These are phyloP conservation scores for Eurotiales sp. DNA, from an alignment of 2,329 filamentous ascomycete genomes.

Conservation along the genomic window DNA sequence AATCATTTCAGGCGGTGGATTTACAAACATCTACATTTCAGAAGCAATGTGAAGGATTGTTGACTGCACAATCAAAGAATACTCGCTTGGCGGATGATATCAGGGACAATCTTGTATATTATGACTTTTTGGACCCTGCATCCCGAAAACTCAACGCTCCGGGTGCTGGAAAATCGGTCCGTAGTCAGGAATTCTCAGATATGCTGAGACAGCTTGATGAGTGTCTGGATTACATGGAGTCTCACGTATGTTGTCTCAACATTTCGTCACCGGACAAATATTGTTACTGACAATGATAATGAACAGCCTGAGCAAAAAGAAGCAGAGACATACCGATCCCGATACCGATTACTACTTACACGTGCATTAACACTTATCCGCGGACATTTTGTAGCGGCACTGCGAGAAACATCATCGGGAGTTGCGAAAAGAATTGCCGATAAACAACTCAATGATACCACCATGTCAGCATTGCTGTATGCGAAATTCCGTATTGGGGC, in stretches of 20 bases:
- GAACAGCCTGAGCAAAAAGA: slow-evolving; percentile 75
- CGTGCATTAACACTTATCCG: slow-evolving; percentile 64
- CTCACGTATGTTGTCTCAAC: slow-evolving; percentile 60
- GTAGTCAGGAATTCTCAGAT: slow-evolving; percentile 78
- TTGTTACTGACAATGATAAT: not conserved
- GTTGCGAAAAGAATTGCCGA: slow-evolving; percentile 62
- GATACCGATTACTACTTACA: slow-evolving; percentile 78
- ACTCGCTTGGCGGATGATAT: slow-evolving; percentile 78
- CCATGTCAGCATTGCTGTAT: slow-evolving; percentile 66
- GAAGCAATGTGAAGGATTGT: slow-evolving; percentile 81
- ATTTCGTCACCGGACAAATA: not conserved
- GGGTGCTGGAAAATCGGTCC: slow-evolving; percentile 79
- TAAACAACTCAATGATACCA: slow-evolving; percentile 66
- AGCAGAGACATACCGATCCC: slow-evolving; percentile 78
- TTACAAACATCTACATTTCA: slow-evolving; percentile 90
- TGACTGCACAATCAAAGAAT: slow-evolving; percentile 76
- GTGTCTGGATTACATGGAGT: slow-evolving; percentile 88
- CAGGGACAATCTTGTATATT: slow-evolving; percentile 87
- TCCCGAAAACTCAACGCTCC: slow-evolving; percentile 88
- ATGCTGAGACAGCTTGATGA: slow-evolving; percentile 84
- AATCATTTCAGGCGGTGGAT: slow-evolving; percentile 84
- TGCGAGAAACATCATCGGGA: slow-evolving; percentile 60
- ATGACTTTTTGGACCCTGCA: slow-evolving; percentile 86
- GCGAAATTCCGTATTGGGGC: slow-evolving; percentile 68
- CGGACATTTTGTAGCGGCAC: slow-evolving; percentile 61